Evolutionary conservation across 1,284 basidiomycete genomes (phyloP), one percentile per base, ranked within the genome.

Genomic region (Exobasidium rhododendri): DNA sequence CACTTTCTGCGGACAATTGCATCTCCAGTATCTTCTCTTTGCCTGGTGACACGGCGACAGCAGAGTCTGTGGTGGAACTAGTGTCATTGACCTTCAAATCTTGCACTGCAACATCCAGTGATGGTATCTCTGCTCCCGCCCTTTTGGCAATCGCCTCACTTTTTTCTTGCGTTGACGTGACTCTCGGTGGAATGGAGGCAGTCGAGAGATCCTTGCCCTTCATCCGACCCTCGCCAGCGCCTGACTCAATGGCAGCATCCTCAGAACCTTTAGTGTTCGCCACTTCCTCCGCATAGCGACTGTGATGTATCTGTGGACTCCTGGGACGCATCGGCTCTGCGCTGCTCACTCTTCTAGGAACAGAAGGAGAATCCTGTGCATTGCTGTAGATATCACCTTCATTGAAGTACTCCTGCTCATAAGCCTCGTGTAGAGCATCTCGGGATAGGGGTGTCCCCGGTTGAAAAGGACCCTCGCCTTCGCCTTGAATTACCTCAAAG

Each of bases 1-100:
- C 62, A 14, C 31, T 32, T 7, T 62, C 62, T 17, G 62, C 60
- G 43, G 59, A 30, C n/a, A 43, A 30, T 17, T 35, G 28, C n/a
- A 61, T n/a, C 31, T 62, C 60, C 54, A 62, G 46, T 20, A 30
- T 56, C 31, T 55, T 58, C 47, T 57, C 56, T 29, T 24, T 50
- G 10, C 10, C 7, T 40, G 35, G 35, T 17, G 35, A 40, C 17
- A 40, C 10, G 17, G 35, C 35, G 17, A 10, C 17, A 40, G 35
- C 17, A 40, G 35, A 40, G 35, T 40, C 35, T 10, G 35, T 40
- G 17, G 35, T 7, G 17, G 35, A 10, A 17, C 10, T 10, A 7
- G 7, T 17, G 7, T 7, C 7, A 40, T 40, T 40, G 35, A 40
- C 35, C 17, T 40, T 17, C 35, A 40, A 17, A 17, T 40, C 10